Conservation (phyloP, 148 eudicot species). For the Chenopodium formosanum region DNA sequence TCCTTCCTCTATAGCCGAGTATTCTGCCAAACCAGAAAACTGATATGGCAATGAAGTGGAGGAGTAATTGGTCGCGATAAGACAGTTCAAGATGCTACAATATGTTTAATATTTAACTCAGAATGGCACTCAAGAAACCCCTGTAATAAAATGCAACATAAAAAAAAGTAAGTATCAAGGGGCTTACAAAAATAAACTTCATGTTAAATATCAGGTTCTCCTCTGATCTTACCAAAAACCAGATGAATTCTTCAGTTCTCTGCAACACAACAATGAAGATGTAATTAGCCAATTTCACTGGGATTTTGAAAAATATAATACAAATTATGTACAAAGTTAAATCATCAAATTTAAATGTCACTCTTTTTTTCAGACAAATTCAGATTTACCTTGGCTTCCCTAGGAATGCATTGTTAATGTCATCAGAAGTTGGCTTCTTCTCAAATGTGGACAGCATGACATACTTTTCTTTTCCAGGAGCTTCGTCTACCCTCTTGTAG, state of each 20-base stretch:
- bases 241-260: slow-evolving; percentile 43
- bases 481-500: slow-evolving; percentile 83
- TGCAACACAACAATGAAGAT: slow-evolving; percentile 30
- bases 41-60: background rate
- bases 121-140: slow-evolving; percentile 58
- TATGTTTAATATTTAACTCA: slow-evolving; percentile 12
- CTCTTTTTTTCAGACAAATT: background rate
- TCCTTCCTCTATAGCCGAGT: background rate
- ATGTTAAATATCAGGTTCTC: background rate
- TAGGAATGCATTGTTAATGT: slow-evolving; percentile 69
- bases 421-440: slow-evolving; percentile 60
- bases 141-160: slow-evolving; percentile 30
- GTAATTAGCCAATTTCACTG: slow-evolving; percentile 4
- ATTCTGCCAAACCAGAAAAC: background rate
- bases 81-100: background rate
- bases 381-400: slow-evolving; percentile 64
- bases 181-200: background rate
- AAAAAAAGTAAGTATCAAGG: slow-evolving; percentile 11
- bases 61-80: background rate
- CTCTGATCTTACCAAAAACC: slow-evolving; percentile 56
- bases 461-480: slow-evolving; percentile 72
- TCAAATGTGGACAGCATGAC: slow-evolving; percentile 58
- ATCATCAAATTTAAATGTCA: too few relatives aligned
- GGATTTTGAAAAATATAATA: background rate
- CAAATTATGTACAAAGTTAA: background rate